A percentile compares a stretch with the other conserved stretches of the same genome.
Conservation (phyloP, 352 stramenopile species). For the Globisporangium mamillatum region DNA sequence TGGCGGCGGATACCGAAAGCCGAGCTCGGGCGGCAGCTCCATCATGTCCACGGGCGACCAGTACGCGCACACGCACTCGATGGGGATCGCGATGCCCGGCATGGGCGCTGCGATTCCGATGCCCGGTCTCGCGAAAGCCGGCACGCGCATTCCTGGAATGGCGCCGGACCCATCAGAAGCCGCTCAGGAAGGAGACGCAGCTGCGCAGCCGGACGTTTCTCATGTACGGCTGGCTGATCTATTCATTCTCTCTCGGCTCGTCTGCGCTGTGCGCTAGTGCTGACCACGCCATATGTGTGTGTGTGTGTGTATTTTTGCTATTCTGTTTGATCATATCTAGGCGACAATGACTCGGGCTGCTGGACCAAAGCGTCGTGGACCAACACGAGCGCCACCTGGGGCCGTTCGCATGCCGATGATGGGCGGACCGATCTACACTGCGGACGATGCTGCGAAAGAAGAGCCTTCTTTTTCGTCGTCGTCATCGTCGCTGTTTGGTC, state of each 20-base stretch:
- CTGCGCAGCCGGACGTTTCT: conserved; percentile 42
- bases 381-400: conserved; percentile 52
- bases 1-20: conserved; percentile 41
- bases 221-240: conserved; percentile 44
- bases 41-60: conserved; percentile 86
- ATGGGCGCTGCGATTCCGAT: conserved; percentile 83
- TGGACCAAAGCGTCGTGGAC: conserved; percentile 75
- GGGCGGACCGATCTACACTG: conserved; percentile 20
- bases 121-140: conserved; percentile 70
- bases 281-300: background rate
- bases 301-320: conserved; percentile 2
- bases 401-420: conserved; percentile 60
- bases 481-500: conserved; percentile 16
- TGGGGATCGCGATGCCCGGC: conserved; percentile 75
- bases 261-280: background rate
- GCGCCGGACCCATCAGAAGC: conserved; percentile 23
- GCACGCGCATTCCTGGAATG: conserved; percentile 70
- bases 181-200: conserved; percentile 21
- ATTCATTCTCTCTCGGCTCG: background rate
- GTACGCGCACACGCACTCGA: conserved; percentile 65
- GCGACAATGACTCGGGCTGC: conserved; percentile 74
- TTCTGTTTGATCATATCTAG: conserved; percentile 25
- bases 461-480: conserved; percentile 6
- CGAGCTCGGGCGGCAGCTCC: conserved; percentile 34
- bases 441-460: conserved; percentile 1